Evolutionary conservation across 805 yeast species (phyloP).

Genomic region (Metschnikowia drakensbergensis): DNA sequence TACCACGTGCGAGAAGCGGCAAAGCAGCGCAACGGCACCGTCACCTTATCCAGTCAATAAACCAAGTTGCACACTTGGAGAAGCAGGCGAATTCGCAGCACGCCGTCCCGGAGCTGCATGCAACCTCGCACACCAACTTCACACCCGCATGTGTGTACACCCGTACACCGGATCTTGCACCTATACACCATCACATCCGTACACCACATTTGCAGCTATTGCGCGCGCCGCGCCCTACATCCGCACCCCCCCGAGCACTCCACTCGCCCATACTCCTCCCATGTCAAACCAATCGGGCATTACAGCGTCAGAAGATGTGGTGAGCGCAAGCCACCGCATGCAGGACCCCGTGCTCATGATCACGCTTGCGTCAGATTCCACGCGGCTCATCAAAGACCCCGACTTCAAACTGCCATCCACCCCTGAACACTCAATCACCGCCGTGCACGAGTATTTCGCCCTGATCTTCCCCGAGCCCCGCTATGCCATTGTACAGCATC

Average conservation of each 20-base stretch:
- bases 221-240: not conserved
- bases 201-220: not conserved
- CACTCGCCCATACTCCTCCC: not conserved
- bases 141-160: too few relatives aligned
- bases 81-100: too few relatives aligned
- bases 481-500: slow-evolving; percentile 28
- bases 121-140: too few relatives aligned
- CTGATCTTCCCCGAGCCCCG: slow-evolving; percentile 34
- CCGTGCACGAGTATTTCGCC: slow-evolving; percentile 22
- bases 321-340: slow-evolving; percentile 42
- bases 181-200: not conserved
- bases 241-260: too few relatives aligned
- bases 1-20: too few relatives aligned
- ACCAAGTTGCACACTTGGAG: too few relatives aligned
- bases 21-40: too few relatives aligned
- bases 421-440: slow-evolving; percentile 18
- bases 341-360: slow-evolving; percentile 26
- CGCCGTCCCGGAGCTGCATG: too few relatives aligned
- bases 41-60: too few relatives aligned
- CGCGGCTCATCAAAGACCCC: slow-evolving; percentile 31
- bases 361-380: slow-evolving; percentile 31
- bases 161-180: too few relatives aligned
- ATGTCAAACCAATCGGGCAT: slow-evolving; percentile 47
- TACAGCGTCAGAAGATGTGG: slow-evolving; percentile 39
- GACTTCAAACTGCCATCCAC: slow-evolving; percentile 16